Evolutionary conservation across 1,284 basidiomycete species (phyloP).

Genomic region (Naganishia cerealis): DNA sequence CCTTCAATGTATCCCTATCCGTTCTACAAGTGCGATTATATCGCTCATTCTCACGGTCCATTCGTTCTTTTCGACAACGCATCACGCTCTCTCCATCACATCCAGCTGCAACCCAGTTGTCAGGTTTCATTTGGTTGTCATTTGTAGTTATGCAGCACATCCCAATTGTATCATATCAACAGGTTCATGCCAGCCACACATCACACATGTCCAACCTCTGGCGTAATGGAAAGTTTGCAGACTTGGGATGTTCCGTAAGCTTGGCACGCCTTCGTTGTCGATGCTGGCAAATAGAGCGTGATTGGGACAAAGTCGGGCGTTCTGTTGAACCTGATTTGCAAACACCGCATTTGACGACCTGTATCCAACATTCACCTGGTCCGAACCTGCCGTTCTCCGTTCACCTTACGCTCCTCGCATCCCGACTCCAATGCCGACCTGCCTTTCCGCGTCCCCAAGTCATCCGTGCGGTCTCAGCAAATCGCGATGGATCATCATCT

Average conservation of each 20-base stretch:
- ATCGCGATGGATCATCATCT: not conserved
- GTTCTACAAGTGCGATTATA: not conserved
- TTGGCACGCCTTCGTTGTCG: not conserved
- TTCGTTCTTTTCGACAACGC: not conserved
- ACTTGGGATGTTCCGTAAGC: not conserved
- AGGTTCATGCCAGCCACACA: conserved; percentile 4
- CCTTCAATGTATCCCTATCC: conserved; percentile 10
- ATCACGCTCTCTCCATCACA: not conserved
- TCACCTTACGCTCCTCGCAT: too few species aligned
- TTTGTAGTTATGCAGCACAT: not conserved
- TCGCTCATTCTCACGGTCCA: not conserved
- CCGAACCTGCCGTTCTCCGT: too few species aligned
- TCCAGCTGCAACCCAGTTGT: not conserved
- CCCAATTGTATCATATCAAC: conserved; percentile 27
- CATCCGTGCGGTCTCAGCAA: too few species aligned
- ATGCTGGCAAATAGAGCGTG: too few species aligned
- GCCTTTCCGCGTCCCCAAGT: too few species aligned
- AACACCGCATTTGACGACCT: too few species aligned
- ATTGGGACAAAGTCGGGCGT: too few species aligned
- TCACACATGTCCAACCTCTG: not conserved
- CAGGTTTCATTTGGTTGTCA: not conserved
- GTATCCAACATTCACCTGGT: too few species aligned
- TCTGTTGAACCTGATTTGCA: too few species aligned
- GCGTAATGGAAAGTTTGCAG: not conserved
- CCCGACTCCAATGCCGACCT: too few species aligned